phyloP scores from a whole-genome alignment of 1,284 basidiomycete species.

The Ganoderma lucidum region DNA sequence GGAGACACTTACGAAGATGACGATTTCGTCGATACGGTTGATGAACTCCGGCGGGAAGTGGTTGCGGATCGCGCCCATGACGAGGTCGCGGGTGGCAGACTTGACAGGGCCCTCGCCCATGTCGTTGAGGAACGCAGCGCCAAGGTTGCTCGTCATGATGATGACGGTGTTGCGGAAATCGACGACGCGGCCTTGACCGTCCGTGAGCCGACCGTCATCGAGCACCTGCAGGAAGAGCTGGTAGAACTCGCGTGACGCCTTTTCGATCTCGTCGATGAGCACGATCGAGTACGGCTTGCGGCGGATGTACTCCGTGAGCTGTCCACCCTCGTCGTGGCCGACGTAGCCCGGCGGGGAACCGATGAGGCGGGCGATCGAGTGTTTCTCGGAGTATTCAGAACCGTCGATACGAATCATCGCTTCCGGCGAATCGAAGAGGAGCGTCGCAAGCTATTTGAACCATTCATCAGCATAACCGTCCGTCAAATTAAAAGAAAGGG shows the following conservation, averaged over 20 bases:
- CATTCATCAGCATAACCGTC: slow-evolving; percentile 28
- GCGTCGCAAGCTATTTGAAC: slow-evolving; percentile 71
- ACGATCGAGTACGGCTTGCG: slow-evolving; percentile 87
- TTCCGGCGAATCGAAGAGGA: slow-evolving; percentile 90
- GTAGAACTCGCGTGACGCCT: slow-evolving; percentile 89
- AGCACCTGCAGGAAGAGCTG: slow-evolving; percentile 94
- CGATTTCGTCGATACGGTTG: slow-evolving; percentile 90
- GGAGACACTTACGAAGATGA: slow-evolving; percentile 79
- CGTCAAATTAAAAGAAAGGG: background rate
- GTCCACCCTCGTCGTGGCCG: slow-evolving; percentile 90
- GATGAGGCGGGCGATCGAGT: slow-evolving; percentile 89
- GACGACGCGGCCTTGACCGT: slow-evolving; percentile 83
- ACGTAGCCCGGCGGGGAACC: slow-evolving; percentile 94
- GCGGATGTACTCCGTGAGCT: slow-evolving; percentile 91
- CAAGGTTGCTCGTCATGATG: slow-evolving; percentile 95
- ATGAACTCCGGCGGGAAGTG: slow-evolving; percentile 96
- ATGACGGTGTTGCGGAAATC: slow-evolving; percentile 91
- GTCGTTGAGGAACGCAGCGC: slow-evolving; percentile 80
- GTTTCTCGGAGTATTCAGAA: slow-evolving; percentile 94
- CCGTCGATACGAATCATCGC: slow-evolving; percentile 94
- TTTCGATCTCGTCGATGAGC: slow-evolving; percentile 90
- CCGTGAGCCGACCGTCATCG: slow-evolving; percentile 95
- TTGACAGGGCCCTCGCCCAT: slow-evolving; percentile 80
- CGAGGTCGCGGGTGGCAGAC: slow-evolving; percentile 66
- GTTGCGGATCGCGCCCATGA: slow-evolving; percentile 80